Evolutionary conservation across 2,329 filamentous ascomycete genomes (phyloP).

Genomic region (Nemania sp.): DNA sequence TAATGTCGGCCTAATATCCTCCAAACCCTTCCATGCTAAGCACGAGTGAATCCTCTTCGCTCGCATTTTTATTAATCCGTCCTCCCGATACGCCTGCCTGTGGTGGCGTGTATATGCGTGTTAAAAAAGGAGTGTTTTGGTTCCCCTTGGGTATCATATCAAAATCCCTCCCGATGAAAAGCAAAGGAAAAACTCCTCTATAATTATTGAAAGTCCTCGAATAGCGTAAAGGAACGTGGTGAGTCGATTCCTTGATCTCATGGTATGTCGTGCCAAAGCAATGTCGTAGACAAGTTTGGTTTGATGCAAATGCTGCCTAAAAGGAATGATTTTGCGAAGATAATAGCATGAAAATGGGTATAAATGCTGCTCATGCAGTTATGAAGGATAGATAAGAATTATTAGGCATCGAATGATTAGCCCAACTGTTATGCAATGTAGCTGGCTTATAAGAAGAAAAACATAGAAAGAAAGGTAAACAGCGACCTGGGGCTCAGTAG

Average conservation of each 20-base stretch:
- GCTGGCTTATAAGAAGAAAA: constrained; percentile 43
- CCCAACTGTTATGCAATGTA: constrained; percentile 37
- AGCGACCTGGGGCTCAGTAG: constrained; percentile 31
- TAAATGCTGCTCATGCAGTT: constrained; percentile 17
- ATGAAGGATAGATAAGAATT: constrained; percentile 36
- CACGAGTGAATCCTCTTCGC: neutral
- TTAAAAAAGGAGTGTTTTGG: constrained; percentile 35
- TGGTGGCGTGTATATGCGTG: neutral
- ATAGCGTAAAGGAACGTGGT: constrained; percentile 31
- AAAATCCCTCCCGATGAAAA: constrained; percentile 1
- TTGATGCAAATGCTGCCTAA: neutral
- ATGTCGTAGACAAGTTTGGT: neutral
- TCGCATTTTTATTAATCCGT: constrained; percentile 9
- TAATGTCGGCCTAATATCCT: constrained; percentile 22
- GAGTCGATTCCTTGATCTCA: constrained; percentile 10
- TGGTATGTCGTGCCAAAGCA: neutral
- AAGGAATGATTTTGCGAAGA: constrained; percentile 11
- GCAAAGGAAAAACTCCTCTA: constrained; percentile 24
- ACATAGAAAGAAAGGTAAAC: constrained; percentile 44
- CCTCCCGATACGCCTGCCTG: neutral
- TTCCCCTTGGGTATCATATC: constrained; percentile 38
- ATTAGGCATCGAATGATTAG: constrained; percentile 12
- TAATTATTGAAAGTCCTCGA: constrained; percentile 6
- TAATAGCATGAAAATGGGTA: neutral
- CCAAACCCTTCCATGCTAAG: neutral